Percentiles rank a stretch among this genome's conserved stretches.
Conservation (phyloP, 441 rosid genomes). For the Populus hybrid region DNA sequence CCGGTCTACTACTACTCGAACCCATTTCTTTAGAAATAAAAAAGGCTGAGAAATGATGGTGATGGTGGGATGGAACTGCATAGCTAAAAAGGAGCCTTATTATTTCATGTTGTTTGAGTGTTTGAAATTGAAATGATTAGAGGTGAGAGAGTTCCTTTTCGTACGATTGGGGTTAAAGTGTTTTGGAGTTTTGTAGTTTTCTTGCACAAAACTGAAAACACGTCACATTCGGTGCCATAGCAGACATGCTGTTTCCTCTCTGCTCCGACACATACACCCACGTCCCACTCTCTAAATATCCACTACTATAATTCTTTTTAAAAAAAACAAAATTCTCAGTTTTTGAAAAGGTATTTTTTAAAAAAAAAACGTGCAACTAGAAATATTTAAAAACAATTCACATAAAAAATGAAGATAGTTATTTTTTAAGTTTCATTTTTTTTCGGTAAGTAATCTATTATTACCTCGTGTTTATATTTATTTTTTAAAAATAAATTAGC, state of each 20-base stretch:
- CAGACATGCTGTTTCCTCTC: neutral
- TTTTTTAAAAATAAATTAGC: too few relatives aligned
- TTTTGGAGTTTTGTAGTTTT: neutral
- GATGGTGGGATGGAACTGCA: neutral
- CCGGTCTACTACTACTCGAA: conserved; percentile 43
- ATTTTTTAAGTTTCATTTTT: too few relatives aligned
- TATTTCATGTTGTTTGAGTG: neutral
- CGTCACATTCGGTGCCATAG: neutral
- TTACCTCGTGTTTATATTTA: too few relatives aligned
- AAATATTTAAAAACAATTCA: too few relatives aligned
- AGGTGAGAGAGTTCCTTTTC: neutral
- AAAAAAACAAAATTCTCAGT: neutral
- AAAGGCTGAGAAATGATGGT: conserved; percentile 2
- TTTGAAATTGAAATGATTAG: neutral
- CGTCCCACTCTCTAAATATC: neutral
- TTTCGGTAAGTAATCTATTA: too few relatives aligned
- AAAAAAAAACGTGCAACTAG: neutral
- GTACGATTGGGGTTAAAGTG: neutral
- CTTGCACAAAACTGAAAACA: neutral
- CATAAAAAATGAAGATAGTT: too few relatives aligned
- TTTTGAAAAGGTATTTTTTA: neutral
- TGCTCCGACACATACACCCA: neutral
- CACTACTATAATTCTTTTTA: neutral
- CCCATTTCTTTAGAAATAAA: conserved; percentile 39
- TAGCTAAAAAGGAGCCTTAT: neutral